These are phyloP conservation scores for Carpinus viminea DNA, from an alignment of 306 rosid species.

Conservation along the genomic window DNA sequence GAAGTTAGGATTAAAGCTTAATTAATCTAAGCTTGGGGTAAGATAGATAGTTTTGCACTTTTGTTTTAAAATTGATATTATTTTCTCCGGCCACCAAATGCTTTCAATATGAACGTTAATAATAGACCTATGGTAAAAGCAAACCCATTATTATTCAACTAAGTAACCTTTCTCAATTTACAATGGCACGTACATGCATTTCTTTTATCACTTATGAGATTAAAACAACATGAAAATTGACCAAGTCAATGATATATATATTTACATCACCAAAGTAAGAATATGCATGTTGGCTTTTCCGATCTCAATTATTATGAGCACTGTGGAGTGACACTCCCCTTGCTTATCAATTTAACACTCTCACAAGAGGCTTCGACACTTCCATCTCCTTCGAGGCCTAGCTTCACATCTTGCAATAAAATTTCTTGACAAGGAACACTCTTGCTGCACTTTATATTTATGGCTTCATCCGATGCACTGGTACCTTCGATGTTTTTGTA, in stretches of 20 bases:
- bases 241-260: constrained; percentile 5
- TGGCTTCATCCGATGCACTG: constrained; percentile 71
- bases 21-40: too few species aligned
- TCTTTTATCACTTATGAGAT: neutral
- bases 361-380: constrained; percentile 47
- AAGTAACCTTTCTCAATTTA: neutral
- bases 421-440: constrained; percentile 45
- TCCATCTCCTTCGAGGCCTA: constrained; percentile 21
- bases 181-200: neutral
- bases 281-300: neutral
- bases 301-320: constrained; percentile 25
- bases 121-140: neutral
- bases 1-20: too few species aligned
- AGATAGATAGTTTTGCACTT: too few species aligned
- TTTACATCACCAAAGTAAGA: neutral
- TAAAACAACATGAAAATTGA: neutral
- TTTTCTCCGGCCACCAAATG: too few species aligned
- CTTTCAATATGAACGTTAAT: neutral
- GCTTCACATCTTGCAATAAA: constrained; percentile 41
- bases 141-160: neutral
- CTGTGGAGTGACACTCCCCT: constrained; percentile 52
- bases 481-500: constrained; percentile 71
- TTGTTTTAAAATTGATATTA: too few species aligned
- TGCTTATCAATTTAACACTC: constrained; percentile 32
- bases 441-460: constrained; percentile 61